Evolutionary conservation across 1,139 yeast genomes (phyloP), one percentile per base, ranked within the genome.

Genomic region (Martiniozyma asiatica): DNA sequence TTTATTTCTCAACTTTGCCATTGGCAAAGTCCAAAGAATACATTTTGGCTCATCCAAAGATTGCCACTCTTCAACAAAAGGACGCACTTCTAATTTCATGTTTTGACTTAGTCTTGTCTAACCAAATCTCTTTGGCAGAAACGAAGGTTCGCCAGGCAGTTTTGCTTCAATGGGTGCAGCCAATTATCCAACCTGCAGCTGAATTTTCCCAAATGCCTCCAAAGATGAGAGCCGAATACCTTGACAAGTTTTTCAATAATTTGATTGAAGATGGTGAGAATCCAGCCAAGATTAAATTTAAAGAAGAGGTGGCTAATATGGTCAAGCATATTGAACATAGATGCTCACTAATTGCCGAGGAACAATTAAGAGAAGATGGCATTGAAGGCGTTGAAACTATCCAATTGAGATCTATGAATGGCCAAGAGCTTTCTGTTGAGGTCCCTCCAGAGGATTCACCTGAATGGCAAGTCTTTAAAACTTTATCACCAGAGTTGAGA

Each of bases 61-160:
- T 92, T 36, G 72, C 87, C 34, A 71, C 73, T 4, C 87, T 80
- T 42, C 74, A 73, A 37, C 97, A 89, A 50, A 85, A 87, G 50
- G 98, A 92, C 54, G 87, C 94, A 0, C 68, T 92, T 36, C 63
- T 87, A 50, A 87, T 89, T 95, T 75, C 78, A 16, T 94, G 97
- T 0, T 92, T 89, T 52, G 94, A 89, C 45, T 61, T 30, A 14
- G 20, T 25, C 8, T 15, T 30, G 8, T 9, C 24, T 11, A 50
- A 23, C n/a, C 20, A 30, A 8, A n/a, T 10, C 3, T 6, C 8
- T 8, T 10, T 11, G 12, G 29, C 32, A 5, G 6, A 42, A 9
- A 64, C 65, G 6, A 54, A 53, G 14, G 48, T 45, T 5, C 34
- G 54, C 45, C 43, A 41, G 22, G 48, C 53, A 9, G 48, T 58